Evolutionary conservation across 495 filamentous ascomycete species (phyloP).

Genomic region (Aspergillus bridgeri): DNA sequence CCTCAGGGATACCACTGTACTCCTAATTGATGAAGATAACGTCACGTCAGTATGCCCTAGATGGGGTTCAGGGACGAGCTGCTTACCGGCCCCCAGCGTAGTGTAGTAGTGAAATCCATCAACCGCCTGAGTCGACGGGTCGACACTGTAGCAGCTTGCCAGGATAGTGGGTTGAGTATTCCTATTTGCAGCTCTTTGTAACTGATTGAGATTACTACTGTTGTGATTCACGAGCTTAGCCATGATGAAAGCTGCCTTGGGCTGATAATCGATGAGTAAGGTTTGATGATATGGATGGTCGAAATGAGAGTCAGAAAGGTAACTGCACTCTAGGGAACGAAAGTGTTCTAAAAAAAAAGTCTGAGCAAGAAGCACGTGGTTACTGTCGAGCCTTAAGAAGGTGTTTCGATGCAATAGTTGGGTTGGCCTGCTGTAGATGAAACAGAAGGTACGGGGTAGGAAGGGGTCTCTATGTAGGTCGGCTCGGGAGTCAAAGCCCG

Average conservation of each 20-base stretch:
- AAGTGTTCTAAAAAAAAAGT: no score
- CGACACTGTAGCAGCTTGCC: conserved; percentile 79
- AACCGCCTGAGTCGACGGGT: conserved; percentile 52
- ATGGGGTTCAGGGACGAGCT: background rate
- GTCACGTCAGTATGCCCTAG: conserved; percentile 2
- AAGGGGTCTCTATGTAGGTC: background rate
- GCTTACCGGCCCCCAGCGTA: conserved; percentile 72
- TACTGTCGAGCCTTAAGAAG: background rate
- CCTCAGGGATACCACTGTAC: conserved; percentile 98
- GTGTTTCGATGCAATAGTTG: no score
- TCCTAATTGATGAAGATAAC: conserved; percentile 47
- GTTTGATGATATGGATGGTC: background rate
- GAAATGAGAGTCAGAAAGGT: background rate
- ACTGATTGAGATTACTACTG: conserved; percentile 69
- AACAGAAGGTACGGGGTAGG: no score
- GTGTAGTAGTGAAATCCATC: conserved; percentile 92
- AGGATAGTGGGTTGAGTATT: conserved; percentile 62
- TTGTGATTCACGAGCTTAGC: conserved; percentile 62
- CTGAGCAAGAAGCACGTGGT: background rate
- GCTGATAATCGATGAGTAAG: background rate
- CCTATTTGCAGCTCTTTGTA: conserved; percentile 48
- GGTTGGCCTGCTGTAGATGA: no score
- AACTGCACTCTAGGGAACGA: no score
- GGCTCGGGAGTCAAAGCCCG: background rate
- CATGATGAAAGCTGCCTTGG: conserved; percentile 25